These are phyloP conservation scores for Berkeleyomyces basicola DNA, from an alignment of 2,329 filamentous ascomycete species.

Conservation along the genomic window DNA sequence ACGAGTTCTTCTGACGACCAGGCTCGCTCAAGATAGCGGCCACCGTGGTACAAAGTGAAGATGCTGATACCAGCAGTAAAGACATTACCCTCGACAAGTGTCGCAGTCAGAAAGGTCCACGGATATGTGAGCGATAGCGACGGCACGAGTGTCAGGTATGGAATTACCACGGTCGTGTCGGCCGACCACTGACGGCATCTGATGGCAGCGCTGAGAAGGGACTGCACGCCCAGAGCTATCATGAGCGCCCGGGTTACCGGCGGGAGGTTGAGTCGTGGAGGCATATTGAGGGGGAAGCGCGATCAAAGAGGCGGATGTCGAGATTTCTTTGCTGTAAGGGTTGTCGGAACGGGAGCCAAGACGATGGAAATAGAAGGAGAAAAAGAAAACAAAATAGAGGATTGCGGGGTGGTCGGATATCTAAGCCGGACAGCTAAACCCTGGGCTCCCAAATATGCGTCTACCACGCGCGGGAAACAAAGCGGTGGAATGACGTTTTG, in stretches of 20 bases:
- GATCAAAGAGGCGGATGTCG: constrained; percentile 4
- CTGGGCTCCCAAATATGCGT: background rate
- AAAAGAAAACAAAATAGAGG: background rate
- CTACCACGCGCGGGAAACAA: background rate
- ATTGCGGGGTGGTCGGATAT: background rate
- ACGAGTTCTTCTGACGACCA: constrained; percentile 87
- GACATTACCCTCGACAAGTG: constrained; percentile 83
- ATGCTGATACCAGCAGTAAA: constrained; percentile 67
- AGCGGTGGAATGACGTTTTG: background rate
- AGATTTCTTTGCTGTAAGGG: background rate
- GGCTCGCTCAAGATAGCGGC: constrained; percentile 84
- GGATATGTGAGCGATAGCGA: constrained; percentile 72
- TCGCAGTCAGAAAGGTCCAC: constrained; percentile 78
- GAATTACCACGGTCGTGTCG: constrained; percentile 51
- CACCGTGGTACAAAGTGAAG: constrained; percentile 74
- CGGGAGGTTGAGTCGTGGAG: constrained; percentile 76
- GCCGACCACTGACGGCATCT: constrained; percentile 53
- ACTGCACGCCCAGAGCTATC: constrained; percentile 57
- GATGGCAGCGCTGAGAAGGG: constrained; percentile 65
- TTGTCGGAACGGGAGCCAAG: background rate
- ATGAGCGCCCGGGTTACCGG: constrained; percentile 76
- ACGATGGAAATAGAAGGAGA: background rate
- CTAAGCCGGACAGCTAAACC: background rate
- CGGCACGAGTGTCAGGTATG: constrained; percentile 78
- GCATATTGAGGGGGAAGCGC: constrained; percentile 35